Evolutionary conservation across 805 yeast genomes (phyloP).

Genomic region (Sugiyamaella lignohabitans): DNA sequence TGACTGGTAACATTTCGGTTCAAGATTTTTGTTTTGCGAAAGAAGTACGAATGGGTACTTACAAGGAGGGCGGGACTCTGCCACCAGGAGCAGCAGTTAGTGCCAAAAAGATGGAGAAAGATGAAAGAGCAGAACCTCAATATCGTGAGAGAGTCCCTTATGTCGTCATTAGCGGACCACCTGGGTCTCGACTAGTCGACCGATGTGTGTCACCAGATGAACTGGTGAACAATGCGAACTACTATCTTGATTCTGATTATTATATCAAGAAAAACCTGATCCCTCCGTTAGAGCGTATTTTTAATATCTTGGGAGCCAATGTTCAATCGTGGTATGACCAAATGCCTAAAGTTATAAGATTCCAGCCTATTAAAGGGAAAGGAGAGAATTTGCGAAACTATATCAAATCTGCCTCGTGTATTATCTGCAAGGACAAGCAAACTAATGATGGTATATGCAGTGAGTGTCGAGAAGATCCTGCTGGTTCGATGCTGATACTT

Average conservation of each 20-base stretch:
- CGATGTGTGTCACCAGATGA: constrained; percentile 76
- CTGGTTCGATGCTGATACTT: constrained; percentile 12
- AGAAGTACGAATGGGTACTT: constrained; percentile 79
- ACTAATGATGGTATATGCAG: constrained; percentile 9
- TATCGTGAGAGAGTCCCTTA: constrained; percentile 85
- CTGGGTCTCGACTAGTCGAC: constrained; percentile 58
- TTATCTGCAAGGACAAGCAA: constrained; percentile 13
- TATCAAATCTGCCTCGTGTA: constrained; percentile 18
- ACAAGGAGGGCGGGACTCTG: constrained; percentile 60
- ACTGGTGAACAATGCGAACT: constrained; percentile 40
- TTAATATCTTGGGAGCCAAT: constrained; percentile 78
- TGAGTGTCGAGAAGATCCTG: constrained; percentile 16
- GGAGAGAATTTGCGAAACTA: constrained; percentile 14
- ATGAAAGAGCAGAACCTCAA: constrained; percentile 75
- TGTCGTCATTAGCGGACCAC: constrained; percentile 58
- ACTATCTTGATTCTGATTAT: constrained; percentile 68
- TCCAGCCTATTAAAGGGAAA: constrained; percentile 6
- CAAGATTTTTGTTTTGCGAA: constrained; percentile 89
- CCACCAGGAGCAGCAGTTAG: constrained; percentile 93
- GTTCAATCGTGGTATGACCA: constrained; percentile 68
- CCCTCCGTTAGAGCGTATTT: constrained; percentile 84
- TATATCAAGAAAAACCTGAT: constrained; percentile 77
- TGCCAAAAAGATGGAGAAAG: constrained; percentile 52
- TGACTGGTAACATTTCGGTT: constrained; percentile 54
- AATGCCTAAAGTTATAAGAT: constrained; percentile 43